phyloP scores from a whole-genome alignment of 805 yeast species.

The Ogataea polymorpha region DNA sequence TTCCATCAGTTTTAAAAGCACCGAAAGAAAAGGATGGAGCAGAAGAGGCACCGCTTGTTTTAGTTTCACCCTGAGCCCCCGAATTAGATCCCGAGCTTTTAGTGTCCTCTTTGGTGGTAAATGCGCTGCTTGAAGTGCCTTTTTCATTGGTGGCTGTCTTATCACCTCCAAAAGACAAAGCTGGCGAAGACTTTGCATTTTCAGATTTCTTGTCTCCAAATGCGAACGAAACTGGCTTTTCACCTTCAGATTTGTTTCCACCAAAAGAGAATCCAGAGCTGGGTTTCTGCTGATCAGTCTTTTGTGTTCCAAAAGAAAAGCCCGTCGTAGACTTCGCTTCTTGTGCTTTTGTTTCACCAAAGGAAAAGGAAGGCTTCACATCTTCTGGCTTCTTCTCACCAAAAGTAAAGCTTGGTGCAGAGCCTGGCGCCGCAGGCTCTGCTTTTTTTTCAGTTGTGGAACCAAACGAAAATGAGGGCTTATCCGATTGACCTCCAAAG shows the following conservation, averaged over 20 bases:
- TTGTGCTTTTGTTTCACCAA: constrained; percentile 14
- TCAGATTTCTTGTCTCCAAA: background rate
- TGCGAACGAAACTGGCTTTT: background rate
- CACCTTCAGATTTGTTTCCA: constrained; percentile 7
- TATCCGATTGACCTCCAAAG: constrained; percentile 1
- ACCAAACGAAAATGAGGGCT: constrained; percentile 6
- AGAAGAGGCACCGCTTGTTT: background rate
- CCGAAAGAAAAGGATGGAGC: constrained; percentile 11
- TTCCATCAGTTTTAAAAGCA: constrained; percentile 23
- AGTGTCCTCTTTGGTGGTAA: background rate
- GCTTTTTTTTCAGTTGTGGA: background rate
- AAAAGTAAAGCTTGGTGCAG: background rate
- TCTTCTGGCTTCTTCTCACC: background rate
- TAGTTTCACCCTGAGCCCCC: constrained; percentile 11
- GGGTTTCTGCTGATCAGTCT: constrained; percentile 9
- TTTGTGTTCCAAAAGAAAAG: constrained; percentile 6
- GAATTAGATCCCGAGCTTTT: constrained; percentile 8
- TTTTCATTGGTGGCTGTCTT: constrained; percentile 5
- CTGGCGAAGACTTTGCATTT: background rate
- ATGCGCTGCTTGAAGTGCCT: background rate
- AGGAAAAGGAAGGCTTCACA: constrained; percentile 5
- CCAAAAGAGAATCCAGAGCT: constrained; percentile 12
- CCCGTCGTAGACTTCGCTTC: constrained; percentile 11
- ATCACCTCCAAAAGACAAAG: constrained; percentile 11
- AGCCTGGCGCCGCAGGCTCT: too few relatives aligned